phyloP scores from a whole-genome alignment of 441 rosid species.

The Adansonia grandidieri region DNA sequence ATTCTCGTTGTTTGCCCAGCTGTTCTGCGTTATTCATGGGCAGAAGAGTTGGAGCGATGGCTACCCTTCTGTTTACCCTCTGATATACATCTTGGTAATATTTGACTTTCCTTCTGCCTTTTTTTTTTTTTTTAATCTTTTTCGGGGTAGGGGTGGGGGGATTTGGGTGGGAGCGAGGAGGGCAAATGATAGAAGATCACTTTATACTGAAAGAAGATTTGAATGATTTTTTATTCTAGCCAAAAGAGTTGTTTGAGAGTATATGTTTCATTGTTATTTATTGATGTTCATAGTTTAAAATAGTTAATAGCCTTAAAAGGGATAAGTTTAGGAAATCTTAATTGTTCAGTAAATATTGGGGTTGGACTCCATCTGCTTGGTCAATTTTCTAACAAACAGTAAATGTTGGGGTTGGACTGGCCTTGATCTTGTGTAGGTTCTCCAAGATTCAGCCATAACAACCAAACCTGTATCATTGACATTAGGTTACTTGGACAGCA shows the following conservation, averaged over 20 bases:
- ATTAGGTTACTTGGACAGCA: background rate
- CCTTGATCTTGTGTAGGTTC: constrained; percentile 9
- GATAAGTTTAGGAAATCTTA: background rate
- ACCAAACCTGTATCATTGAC: background rate
- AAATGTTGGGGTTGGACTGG: background rate
- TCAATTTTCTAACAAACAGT: background rate
- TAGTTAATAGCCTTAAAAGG: constrained; percentile 1
- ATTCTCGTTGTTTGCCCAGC: constrained; percentile 96
- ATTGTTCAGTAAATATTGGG: background rate
- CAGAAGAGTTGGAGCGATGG: constrained; percentile 96
- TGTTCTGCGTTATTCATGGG: constrained; percentile 87
- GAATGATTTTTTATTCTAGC: background rate
- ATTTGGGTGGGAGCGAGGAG: background rate
- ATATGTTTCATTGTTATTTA: background rate
- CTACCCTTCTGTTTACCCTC: constrained; percentile 85
- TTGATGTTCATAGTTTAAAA: background rate
- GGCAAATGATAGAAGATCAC: background rate
- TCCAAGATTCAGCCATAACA: constrained; percentile 9
- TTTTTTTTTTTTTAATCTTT: constrained; percentile 15
- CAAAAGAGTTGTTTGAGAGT: background rate
- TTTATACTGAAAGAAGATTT: background rate
- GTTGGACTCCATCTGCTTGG: background rate
- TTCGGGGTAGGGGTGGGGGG: background rate
- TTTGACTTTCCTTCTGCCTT: background rate
- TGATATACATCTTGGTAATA: constrained; percentile 86